Conservation (phyloP, 116 monocot species). For the Phalaenopsis hybrid region DNA sequence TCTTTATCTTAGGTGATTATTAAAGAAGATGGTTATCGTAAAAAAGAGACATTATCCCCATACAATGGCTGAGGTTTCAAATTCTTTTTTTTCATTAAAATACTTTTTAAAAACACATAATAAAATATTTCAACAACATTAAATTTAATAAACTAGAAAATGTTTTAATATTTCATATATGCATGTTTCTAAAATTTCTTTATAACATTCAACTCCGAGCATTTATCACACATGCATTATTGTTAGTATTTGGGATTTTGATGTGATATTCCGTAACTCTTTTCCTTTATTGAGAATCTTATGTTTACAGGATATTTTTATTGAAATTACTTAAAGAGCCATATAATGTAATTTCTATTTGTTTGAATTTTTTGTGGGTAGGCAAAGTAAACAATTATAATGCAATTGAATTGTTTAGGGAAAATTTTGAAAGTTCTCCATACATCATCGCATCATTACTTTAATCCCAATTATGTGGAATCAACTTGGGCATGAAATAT, state of each 20-base stretch:
- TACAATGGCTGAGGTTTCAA: no score
- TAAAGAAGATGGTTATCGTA: no score
- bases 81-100: no score
- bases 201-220: neutral
- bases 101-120: no score
- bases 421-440: neutral
- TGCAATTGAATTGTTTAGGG: neutral
- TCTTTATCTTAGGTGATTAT: no score
- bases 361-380: neutral
- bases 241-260: neutral
- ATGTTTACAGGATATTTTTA: neutral
- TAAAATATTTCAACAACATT: no score
- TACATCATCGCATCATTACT: constrained; percentile 1
- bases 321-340: neutral
- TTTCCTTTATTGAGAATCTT: neutral
- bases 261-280: neutral
- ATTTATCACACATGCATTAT: neutral
- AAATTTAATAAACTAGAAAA: no score
- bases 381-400: neutral
- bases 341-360: neutral
- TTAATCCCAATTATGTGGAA: neutral
- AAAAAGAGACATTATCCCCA: no score
- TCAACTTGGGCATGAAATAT: constrained; percentile 1
- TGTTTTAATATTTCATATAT: no score
- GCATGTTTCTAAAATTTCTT: neutral